Percentiles rank a stretch among this genome's conserved stretches.
Evolutionary conservation across 2,329 filamentous ascomycete species (phyloP).

Genomic region (Trichoderma sp.): DNA sequence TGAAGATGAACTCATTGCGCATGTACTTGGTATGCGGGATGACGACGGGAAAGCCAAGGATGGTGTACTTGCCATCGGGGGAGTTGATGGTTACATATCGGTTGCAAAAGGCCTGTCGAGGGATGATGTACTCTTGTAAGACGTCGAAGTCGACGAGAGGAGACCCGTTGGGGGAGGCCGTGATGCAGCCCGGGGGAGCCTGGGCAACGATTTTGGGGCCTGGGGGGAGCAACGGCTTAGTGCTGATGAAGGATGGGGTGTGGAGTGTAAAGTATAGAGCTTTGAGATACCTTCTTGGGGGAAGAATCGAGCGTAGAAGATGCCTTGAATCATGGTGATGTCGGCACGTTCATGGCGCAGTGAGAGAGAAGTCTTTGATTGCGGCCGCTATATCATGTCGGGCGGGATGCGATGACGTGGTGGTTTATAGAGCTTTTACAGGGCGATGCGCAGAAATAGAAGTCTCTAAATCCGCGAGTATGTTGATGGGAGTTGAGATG

Average conservation of each 20-base stretch:
- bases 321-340: conserved; percentile 60
- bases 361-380: not conserved
- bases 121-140: conserved; percentile 89
- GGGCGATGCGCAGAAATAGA: not conserved
- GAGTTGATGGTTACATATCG: conserved; percentile 79
- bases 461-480: not conserved
- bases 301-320: conserved; percentile 68
- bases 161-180: conserved; percentile 38
- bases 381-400: not conserved
- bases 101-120: conserved; percentile 91
- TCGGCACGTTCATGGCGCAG: conserved; percentile 12
- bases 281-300: conserved; percentile 58
- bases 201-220: conserved; percentile 62
- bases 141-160: conserved; percentile 82
- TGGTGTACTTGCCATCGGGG: conserved; percentile 64
- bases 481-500: not conserved
- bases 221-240: conserved; percentile 26
- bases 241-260: not conserved
- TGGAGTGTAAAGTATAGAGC: not conserved
- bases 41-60: conserved; percentile 86
- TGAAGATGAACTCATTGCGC: conserved; percentile 97
- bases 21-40: conserved; percentile 79
- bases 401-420: not conserved
- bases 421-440: not conserved
- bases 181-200: conserved; percentile 61